phyloP scores from a whole-genome alignment of 2,329 filamentous ascomycete genomes.

The Fusarium nematophilum region DNA sequence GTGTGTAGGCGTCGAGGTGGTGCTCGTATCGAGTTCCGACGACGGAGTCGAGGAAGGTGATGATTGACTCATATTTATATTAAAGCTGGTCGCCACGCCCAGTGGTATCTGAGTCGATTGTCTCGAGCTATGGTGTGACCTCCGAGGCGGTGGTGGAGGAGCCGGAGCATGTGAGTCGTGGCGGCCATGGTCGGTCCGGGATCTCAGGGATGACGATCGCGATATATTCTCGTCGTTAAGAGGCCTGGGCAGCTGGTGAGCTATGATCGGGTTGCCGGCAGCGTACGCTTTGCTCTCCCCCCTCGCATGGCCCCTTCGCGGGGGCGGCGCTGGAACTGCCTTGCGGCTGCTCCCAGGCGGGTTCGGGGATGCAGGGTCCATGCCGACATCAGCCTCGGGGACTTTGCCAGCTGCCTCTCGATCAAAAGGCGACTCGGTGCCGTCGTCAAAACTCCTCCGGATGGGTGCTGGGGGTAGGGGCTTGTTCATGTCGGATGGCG shows the following conservation, averaged over 20 bases:
- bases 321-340: constrained; percentile 63
- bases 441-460: constrained; percentile 60
- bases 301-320: constrained; percentile 59
- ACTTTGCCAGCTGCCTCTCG: constrained; percentile 64
- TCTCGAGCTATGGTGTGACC: constrained; percentile 55
- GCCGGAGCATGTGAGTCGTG: constrained; percentile 57
- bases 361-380: constrained; percentile 47
- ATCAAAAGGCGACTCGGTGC: constrained; percentile 64
- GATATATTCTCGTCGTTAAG: constrained; percentile 54
- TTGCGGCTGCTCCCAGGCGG: constrained; percentile 52
- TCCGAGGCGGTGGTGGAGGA: constrained; percentile 67
- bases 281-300: constrained; percentile 55
- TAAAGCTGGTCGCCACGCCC: constrained; percentile 48
- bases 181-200: constrained; percentile 59
- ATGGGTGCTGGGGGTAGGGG: constrained; percentile 68
- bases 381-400: constrained; percentile 54
- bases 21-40: constrained; percentile 30
- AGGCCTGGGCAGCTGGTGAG: constrained; percentile 9
- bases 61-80: constrained; percentile 44
- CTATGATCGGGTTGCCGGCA: constrained; percentile 29
- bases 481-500: constrained; percentile 55
- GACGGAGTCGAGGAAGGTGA: constrained; percentile 33
- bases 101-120: constrained; percentile 39
- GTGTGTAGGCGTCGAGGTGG: constrained; percentile 14
- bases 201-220: constrained; percentile 62